phyloP scores from a whole-genome alignment of 1,139 yeast species.

The Magnusiomyces suaveolens region DNA sequence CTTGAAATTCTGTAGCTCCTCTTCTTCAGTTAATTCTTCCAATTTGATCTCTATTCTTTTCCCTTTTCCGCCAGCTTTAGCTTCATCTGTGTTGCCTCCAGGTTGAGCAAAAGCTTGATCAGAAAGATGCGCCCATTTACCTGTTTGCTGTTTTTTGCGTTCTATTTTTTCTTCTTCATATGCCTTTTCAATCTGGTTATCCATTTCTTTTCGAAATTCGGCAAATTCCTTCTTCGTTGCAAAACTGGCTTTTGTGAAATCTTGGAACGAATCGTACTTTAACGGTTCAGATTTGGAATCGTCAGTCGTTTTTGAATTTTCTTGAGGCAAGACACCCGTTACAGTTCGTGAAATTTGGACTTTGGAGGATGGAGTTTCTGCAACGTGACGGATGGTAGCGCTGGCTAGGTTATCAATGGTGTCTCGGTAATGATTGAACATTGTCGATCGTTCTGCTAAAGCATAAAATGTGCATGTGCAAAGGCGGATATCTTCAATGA shows the following conservation, averaged over 20 bases:
- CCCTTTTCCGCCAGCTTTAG: too few species aligned
- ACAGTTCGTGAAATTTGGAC: not conserved
- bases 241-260: not conserved
- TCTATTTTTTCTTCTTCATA: not conserved
- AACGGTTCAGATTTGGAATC: not conserved
- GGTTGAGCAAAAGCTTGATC: not conserved
- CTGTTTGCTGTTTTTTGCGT: not conserved
- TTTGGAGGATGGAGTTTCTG: not conserved
- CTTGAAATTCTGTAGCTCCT: not conserved
- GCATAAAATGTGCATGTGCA: constrained; percentile 4
- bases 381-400: constrained; percentile 5
- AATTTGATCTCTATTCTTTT: not conserved
- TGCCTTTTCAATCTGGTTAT: not conserved
- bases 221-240: not conserved
- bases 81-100: not conserved
- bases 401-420: constrained; percentile 4
- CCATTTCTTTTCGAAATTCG: not conserved
- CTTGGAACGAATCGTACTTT: not conserved
- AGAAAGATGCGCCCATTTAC: not conserved
- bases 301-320: not conserved
- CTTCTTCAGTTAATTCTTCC: not conserved
- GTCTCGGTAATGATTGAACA: constrained; percentile 5
- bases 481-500: constrained; percentile 5
- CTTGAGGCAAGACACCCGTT: not conserved
- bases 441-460: constrained; percentile 4